Base-by-base conservation (phyloP, 441 rosid genomes). In the Brassica balearica region DNA sequence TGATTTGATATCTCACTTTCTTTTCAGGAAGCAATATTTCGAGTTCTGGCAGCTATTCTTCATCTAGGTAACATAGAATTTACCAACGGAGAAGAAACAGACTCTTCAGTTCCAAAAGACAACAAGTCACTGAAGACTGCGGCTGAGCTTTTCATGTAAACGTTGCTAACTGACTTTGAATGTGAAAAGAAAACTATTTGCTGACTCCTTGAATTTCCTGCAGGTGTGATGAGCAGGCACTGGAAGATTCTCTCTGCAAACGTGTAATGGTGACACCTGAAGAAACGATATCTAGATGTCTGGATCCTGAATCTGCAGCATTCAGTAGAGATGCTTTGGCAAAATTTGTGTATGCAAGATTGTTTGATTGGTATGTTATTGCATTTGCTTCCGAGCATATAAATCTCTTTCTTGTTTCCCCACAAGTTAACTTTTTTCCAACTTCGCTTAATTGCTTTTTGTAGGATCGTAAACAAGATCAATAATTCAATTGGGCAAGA, bases 251-350 rank as follows among this genome's bases (percentile, higher is more conserved):
- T 81, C 91, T 92, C 38, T 92, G 97, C 83, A 87, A 88, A 78
- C 97, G 97, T 75, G 89, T 88, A 48, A 92, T 92, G 82, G 97
- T 92, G 76, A 92, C 97, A 38, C 97, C 94, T 77, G 97, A 92
- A 85, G 97, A 92, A 85, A 89, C 92, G 67, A 91, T 92, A 72
- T 89, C 93, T 56, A 92, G 89, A 82, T 89, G 90, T 85, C 81
- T 92, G 82, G 96, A 91, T 85, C 94, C 97, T 34, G 87, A 87
- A 63, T 82, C 92, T 83, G 97, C 97, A 4, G 92, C 82, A 32
- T 75, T 84, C 46, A 91, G 91, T 69, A 85, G 97, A 87, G 97
- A 92, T 77, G 92, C 97, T 63, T 85, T 92, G 86, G 97, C 97
- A 58, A 92, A 91, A 84, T 84, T 84, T 86, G 92, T 92, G 53